A percentile compares a stretch with the other conserved stretches of the same genome.
phyloP scores from a whole-genome alignment of 2,329 filamentous ascomycete genomes.

The Scytalidium sp. region DNA sequence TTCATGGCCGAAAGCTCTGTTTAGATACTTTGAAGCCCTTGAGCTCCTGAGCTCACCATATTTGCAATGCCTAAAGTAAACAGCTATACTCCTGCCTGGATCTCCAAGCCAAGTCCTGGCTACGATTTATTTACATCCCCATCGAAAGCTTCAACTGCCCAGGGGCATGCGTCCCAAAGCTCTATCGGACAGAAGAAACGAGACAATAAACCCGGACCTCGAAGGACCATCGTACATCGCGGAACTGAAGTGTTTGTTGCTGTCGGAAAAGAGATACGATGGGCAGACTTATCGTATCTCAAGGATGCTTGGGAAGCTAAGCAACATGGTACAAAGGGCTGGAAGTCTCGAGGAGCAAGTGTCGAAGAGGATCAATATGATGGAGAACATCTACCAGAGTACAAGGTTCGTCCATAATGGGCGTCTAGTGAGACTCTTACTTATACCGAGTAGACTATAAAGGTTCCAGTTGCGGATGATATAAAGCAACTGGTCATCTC shows the following conservation, averaged over 20 bases:
- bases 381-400: conserved; percentile 37
- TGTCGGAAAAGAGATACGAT: conserved; percentile 84
- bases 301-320: conserved; percentile 59
- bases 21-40: not conserved
- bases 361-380: conserved; percentile 18
- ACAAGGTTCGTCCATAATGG: conserved; percentile 41
- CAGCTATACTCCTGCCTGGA: conserved; percentile 83
- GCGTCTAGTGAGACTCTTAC: conserved; percentile 10
- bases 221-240: conserved; percentile 71
- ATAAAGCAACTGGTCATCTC: conserved; percentile 86
- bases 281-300: conserved; percentile 79
- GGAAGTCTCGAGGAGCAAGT: conserved; percentile 12
- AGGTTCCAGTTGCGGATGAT: conserved; percentile 72
- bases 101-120: conserved; percentile 73
- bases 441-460: conserved; percentile 59
- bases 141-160: conserved; percentile 23
- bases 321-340: conserved; percentile 16
- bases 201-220: conserved; percentile 45
- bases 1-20: not conserved
- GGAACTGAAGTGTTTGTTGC: conserved; percentile 89
- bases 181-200: conserved; percentile 30
- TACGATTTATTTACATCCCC: conserved; percentile 68
- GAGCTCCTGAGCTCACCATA: conserved; percentile 8
- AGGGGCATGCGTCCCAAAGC: conserved; percentile 13
- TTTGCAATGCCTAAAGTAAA: conserved; percentile 78